Base-by-base conservation (phyloP, 257 asterid species). In the Agastache rugosa region DNA sequence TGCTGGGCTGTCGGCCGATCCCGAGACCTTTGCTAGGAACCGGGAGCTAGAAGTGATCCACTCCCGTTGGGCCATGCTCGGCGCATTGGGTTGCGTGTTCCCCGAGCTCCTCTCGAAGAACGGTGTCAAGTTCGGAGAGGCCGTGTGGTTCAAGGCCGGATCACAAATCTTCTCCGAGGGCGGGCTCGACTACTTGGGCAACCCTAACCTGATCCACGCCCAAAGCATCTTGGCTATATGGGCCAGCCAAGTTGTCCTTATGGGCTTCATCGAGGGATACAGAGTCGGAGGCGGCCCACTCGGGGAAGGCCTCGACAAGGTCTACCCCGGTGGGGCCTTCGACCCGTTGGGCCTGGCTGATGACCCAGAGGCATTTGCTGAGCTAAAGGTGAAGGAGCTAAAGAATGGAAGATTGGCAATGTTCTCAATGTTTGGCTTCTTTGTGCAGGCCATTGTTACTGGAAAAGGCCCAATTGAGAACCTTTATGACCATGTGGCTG, bases 131-230 rank as follows among this genome's bases (percentile, higher is more conserved):
- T 91, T 93, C 25, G 98, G 97, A 0, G 97, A 93, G 70, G 95
- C 96, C 0, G 93, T 93, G 1, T 91, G 97, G 97, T 93, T 93
- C 88, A 93, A 93, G 81, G 98, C 97, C 3, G 97, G 98, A 11
- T 50, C 98, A 1, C 98, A 93, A 11, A 93, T 93, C 83, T 93
- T 93, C 79, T 86, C 97, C 0, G 96, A 91, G 74, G 98, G 98
- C 8, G 98, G 98, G 8, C 87, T 93, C 0, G 92, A 91, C 83
- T 93, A 93, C 50, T 72, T 93, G 35, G 98, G 97, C 44, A 93
- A 91, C 92, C 98, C 98, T 0, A 93, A 88, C 83, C 82, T 93
- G 10, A 48, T 91, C 79, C 98, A 93, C 0, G 98, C 98, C 5
- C 98, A 91, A 55, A 91, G 96, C 85, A 93, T 93, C 75, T 74